Evolutionary conservation across 192 early-diverging fungal species (phyloP), one percentile per base, ranked within the genome.

Genomic region (Podochytrium sp.): DNA sequence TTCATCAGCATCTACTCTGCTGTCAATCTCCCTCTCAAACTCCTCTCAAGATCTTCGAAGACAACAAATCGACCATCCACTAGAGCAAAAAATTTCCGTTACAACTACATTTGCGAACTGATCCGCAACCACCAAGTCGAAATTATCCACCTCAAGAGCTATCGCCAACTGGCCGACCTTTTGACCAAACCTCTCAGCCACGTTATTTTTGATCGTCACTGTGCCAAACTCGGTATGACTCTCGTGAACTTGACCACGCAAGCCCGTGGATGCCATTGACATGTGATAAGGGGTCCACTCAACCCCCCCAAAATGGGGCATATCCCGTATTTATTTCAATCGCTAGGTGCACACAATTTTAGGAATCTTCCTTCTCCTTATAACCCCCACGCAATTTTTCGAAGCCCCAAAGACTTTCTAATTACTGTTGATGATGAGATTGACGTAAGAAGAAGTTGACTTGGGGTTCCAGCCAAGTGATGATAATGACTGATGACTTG

Each of bases 61-160:
- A 68, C 66, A 68, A 68, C 66, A 51, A 3, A 37, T 53, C 50
- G 2, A 68, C 47, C 0, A 53, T 68, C 10, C 25, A 47, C 37
- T 51, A 68, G 55, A 60, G 57, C 53, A 57, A 39, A 1, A 58
- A 34, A 60, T 25, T 3, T 60, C 12, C 58, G 57, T 14, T 71
- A 41, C 32, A 53, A 71, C 56, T 71, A 60, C 39, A 71, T 71
- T 39, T 1, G 57, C 29, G 70, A 61, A 71, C 70, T 71, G 0
- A 30, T 71, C 27, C 10, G 38, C 27, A 25, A 6, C 6, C 29
- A 49, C 5, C 37, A 29, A 43, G 35, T 71, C 30, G 29, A 12
- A 0, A 35, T 71, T 16, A 10, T 16, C 18, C 55, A 68, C 34
- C 51, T 68, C 32, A 51, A 53, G 35, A 68, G 50, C 38, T 7